phyloP scores from a whole-genome alignment of 2,329 filamentous ascomycete genomes.

The Pyricularia pennisetigena region DNA sequence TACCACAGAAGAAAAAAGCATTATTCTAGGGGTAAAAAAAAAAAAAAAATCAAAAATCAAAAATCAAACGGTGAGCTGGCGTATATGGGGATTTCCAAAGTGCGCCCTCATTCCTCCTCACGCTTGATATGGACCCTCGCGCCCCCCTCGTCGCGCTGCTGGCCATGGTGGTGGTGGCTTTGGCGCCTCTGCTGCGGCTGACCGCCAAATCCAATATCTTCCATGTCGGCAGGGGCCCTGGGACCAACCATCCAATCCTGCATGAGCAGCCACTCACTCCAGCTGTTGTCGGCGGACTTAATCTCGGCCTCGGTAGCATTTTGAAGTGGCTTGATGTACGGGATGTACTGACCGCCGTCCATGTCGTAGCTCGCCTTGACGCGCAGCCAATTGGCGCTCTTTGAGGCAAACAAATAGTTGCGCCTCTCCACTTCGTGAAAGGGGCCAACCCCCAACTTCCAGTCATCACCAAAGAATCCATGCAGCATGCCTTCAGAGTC shows the following conservation, averaged over 20 bases:
- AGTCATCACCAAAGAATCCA: conserved; percentile 95
- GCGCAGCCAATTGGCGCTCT: conserved; percentile 80
- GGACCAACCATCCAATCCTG: conserved; percentile 98
- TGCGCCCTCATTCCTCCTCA: conserved; percentile 7
- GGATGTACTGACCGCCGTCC: conserved; percentile 70
- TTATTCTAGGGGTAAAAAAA: neutral
- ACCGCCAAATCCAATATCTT: conserved; percentile 8
- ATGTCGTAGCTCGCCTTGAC: conserved; percentile 92
- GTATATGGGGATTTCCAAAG: neutral
- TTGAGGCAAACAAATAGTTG: conserved; percentile 92
- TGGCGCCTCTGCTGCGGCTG: neutral
- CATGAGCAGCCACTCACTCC: conserved; percentile 95
- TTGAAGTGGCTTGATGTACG: conserved; percentile 78
- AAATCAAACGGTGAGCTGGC: neutral
- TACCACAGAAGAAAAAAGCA: neutral
- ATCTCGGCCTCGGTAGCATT: conserved; percentile 72
- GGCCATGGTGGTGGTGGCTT: conserved; percentile 3
- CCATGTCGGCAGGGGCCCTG: conserved; percentile 45
- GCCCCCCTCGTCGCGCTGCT: conserved; percentile 4
- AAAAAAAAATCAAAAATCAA: neutral
- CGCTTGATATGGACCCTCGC: conserved; percentile 9
- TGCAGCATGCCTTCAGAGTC: conserved; percentile 81
- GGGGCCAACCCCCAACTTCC: conserved; percentile 67
- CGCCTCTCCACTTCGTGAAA: conserved; percentile 82
- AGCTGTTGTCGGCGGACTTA: conserved; percentile 68